A percentile compares a stretch with the other conserved stretches of the same genome.
Evolutionary conservation across 257 asterid genomes (phyloP).

Genomic region (Fraxinus pennsylvanica): DNA sequence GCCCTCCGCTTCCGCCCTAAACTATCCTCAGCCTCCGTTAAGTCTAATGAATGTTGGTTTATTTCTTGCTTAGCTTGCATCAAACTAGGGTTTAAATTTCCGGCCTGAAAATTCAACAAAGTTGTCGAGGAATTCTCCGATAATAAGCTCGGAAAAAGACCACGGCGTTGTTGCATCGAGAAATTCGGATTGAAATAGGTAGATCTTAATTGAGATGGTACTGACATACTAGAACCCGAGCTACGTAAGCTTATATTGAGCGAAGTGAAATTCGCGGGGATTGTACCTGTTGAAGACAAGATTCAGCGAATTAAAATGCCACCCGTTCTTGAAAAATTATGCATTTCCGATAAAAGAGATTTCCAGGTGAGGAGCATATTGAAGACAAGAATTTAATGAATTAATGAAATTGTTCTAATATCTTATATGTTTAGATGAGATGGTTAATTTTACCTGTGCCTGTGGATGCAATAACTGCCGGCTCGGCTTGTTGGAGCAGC

Average conservation of each 20-base stretch:
- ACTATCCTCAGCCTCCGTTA: constrained; percentile 53
- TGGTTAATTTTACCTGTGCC: constrained; percentile 59
- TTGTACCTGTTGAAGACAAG: constrained; percentile 35
- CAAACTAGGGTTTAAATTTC: constrained; percentile 52
- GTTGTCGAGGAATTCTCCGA: constrained; percentile 58
- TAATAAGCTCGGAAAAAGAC: constrained; percentile 57
- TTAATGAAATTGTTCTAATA: not conserved
- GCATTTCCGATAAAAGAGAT: no score
- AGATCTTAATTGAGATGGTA: constrained; percentile 84
- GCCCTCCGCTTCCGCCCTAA: constrained; percentile 59
- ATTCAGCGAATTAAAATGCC: not conserved
- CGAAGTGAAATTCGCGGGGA: constrained; percentile 92
- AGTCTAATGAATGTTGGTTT: constrained; percentile 50
- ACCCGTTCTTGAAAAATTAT: no score
- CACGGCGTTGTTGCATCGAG: constrained; percentile 56
- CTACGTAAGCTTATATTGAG: constrained; percentile 82
- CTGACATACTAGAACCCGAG: constrained; percentile 92
- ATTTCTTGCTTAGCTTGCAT: constrained; percentile 63
- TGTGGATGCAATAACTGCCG: constrained; percentile 88
- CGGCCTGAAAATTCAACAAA: constrained; percentile 60
- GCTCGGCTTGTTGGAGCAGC: constrained; percentile 97
- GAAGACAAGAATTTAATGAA: not conserved
- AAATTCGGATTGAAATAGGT: constrained; percentile 63
- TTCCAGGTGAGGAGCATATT: no score
- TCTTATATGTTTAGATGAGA: not conserved